These are phyloP conservation scores for Gaeumannomyces tritici DNA, from an alignment of 2,329 filamentous ascomycete genomes.

Conservation along the genomic window DNA sequence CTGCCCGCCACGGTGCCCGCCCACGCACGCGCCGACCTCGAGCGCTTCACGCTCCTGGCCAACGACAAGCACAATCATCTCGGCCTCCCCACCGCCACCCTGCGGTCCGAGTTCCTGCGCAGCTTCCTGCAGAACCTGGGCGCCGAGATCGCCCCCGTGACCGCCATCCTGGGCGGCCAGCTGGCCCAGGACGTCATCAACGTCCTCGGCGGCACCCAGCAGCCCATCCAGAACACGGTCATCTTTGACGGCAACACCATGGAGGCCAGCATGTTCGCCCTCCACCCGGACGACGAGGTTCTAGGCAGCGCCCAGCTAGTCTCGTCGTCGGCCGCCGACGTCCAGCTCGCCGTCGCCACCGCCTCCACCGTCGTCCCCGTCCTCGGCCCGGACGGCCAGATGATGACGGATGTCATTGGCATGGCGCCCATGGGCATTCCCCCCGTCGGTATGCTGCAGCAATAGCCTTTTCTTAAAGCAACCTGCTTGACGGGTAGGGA, in stretches of 20 bases:
- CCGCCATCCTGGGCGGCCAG: conserved; percentile 81
- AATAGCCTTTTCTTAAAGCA: background rate
- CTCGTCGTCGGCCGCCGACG: conserved; percentile 5
- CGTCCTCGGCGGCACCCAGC: conserved; percentile 80
- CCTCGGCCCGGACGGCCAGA: background rate
- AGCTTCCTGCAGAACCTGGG: conserved; percentile 81
- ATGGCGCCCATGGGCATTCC: background rate
- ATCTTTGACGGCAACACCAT: conserved; percentile 81
- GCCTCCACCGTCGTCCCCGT: background rate
- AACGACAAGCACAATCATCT: conserved; percentile 70
- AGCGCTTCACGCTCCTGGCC: conserved; percentile 67
- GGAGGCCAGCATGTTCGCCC: conserved; percentile 68
- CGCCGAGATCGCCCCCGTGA: conserved; percentile 75
- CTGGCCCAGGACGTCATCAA: conserved; percentile 97
- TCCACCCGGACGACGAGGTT: conserved; percentile 60
- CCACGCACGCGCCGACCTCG: conserved; percentile 54
- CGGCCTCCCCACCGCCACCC: conserved; percentile 56
- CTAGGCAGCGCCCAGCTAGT: conserved; percentile 41
- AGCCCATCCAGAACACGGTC: conserved; percentile 91
- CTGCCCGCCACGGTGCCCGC: conserved; percentile 39
- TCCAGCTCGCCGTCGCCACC: background rate
- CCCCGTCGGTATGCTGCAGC: background rate
- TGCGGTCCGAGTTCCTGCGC: conserved; percentile 64
- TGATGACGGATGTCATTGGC: background rate
- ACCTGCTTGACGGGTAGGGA: background rate